Evolutionary conservation across 2,329 filamentous ascomycete species (phyloP).

Genomic region (Nigrospora sphaerica): DNA sequence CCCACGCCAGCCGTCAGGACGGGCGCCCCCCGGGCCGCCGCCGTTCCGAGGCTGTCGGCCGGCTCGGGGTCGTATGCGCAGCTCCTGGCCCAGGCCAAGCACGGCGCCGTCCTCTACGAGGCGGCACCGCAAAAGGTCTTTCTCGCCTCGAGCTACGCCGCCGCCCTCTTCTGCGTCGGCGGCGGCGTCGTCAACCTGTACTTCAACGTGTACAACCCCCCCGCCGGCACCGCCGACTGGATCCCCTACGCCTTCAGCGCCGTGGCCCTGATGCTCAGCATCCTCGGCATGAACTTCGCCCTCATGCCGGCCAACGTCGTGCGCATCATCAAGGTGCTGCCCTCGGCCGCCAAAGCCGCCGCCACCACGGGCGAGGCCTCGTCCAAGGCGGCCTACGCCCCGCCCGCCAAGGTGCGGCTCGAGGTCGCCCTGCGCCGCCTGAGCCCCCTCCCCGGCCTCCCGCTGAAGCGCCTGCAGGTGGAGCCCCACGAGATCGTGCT

Average conservation of each 20-base stretch:
- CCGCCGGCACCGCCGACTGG: conserved; percentile 46
- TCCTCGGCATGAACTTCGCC: conserved; percentile 53
- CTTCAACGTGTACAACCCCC: conserved; percentile 38
- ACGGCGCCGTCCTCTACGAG: conserved; percentile 56
- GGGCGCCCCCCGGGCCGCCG: conserved; percentile 7
- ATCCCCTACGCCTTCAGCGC: conserved; percentile 49
- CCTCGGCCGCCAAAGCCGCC: conserved; percentile 16
- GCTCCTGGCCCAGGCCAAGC: conserved; percentile 47
- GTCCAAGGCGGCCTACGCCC: neutral
- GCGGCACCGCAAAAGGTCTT: conserved; percentile 58
- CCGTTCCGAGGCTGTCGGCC: conserved; percentile 9
- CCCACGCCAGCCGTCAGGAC: conserved; percentile 5
- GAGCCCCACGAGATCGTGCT: conserved; percentile 28
- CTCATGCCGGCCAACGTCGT: conserved; percentile 52
- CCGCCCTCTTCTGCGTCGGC: conserved; percentile 44
- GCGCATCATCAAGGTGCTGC: conserved; percentile 48
- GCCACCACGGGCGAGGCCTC: conserved; percentile 5
- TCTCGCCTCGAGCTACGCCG: conserved; percentile 51
- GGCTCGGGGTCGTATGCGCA: conserved; percentile 39
- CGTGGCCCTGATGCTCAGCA: conserved; percentile 52
- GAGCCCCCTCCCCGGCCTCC: conserved; percentile 35
- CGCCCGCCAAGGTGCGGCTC: conserved; percentile 32
- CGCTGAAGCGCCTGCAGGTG: conserved; percentile 33
- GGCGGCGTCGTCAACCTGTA: conserved; percentile 45
- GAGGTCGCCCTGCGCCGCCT: conserved; percentile 45